Conservation (phyloP, 176 grass and related monocot species). For the Tillandsia leiboldiana region DNA sequence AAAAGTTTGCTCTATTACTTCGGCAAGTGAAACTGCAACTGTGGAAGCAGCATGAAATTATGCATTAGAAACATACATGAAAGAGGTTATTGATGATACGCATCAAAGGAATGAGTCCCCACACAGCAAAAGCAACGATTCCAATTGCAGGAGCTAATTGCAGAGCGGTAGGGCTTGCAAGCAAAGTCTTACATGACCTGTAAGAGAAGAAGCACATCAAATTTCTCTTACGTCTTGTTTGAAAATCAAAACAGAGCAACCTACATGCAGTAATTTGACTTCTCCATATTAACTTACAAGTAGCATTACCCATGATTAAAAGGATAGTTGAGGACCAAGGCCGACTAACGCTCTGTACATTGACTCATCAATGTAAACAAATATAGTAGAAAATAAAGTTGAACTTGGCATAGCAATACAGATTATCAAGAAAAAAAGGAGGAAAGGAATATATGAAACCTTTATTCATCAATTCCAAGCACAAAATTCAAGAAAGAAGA, state of each 20-base stretch:
- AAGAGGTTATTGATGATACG: conserved; percentile 63
- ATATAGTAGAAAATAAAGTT: not conserved
- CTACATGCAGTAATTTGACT: conserved; percentile 3
- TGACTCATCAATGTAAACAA: not conserved
- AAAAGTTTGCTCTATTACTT: conserved; percentile 15
- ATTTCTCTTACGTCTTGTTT: conserved; percentile 8
- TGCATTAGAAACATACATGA: conserved; percentile 45
- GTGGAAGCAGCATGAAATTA: not conserved
- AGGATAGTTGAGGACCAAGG: not conserved
- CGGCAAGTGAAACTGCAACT: conserved; percentile 1
- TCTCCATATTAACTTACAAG: not conserved
- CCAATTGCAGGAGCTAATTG: conserved; percentile 78
- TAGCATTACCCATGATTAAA: conserved; percentile 1
- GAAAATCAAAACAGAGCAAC: not conserved
- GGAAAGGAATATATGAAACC: not conserved
- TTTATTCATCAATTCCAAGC: not conserved
- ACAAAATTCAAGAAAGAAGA: not conserved
- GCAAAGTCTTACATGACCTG: conserved; percentile 59
- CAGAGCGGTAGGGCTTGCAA: conserved; percentile 44
- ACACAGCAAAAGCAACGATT: conserved; percentile 74
- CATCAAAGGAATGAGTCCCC: conserved; percentile 70
- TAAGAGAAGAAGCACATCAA: conserved; percentile 17
- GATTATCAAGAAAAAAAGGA: not conserved
- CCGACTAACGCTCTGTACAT: not conserved
- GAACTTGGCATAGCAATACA: not conserved